Conservation (phyloP, 169 alveolate species). For the Ichthyophthirius multifiliis region DNA sequence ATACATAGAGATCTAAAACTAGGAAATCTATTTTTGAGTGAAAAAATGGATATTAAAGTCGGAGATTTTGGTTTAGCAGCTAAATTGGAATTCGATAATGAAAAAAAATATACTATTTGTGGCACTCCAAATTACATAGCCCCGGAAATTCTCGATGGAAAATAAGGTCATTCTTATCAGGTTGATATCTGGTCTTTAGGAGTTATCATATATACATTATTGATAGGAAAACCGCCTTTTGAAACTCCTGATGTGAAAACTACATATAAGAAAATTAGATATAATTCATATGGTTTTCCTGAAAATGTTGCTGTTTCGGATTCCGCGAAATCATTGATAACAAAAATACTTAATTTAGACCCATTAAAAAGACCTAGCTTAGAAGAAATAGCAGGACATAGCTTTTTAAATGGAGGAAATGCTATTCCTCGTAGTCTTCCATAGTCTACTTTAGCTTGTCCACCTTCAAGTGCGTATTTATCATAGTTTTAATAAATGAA, state of each 20-base stretch:
- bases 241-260: constrained; percentile 71
- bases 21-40: constrained; percentile 78
- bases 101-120: constrained; percentile 74
- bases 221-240: constrained; percentile 73
- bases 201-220: constrained; percentile 79
- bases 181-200: constrained; percentile 83
- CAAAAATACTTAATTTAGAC: constrained; percentile 65
- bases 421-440: constrained; percentile 63
- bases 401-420: constrained; percentile 24
- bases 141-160: constrained; percentile 79
- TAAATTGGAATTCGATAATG: constrained; percentile 66
- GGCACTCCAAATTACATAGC: constrained; percentile 88
- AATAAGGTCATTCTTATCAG: constrained; percentile 68
- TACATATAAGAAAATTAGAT: constrained; percentile 62
- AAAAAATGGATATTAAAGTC: constrained; percentile 66
- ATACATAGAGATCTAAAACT: constrained; percentile 85
- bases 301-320: constrained; percentile 53
- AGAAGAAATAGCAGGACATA: constrained; percentile 66
- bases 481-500: constrained; percentile 51
- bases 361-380: constrained; percentile 71
- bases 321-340: constrained; percentile 56
- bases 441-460: constrained; percentile 68
- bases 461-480: constrained; percentile 66
- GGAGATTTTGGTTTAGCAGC: constrained; percentile 80
- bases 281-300: constrained; percentile 57